A percentile compares a stretch with the other conserved stretches of the same genome.
Conservation (phyloP, 305 asterid genomes). For the Nicotiana rustica region DNA sequence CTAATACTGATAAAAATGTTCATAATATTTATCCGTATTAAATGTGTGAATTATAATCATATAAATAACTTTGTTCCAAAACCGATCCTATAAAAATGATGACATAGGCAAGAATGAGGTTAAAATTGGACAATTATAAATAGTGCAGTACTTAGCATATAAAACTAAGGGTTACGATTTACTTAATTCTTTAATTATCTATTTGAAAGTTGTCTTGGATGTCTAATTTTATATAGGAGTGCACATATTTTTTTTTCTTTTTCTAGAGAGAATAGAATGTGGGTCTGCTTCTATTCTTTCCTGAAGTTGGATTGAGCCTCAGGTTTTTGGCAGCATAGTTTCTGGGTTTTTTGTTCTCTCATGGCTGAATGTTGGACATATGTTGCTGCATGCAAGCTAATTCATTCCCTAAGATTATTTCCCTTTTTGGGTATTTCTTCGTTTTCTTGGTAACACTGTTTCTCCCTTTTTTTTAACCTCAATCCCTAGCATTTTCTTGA, state of each 20-base stretch:
- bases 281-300: conserved; percentile 35
- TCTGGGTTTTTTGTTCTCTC: conserved; percentile 30
- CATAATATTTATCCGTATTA: too few species aligned
- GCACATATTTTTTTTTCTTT: background rate
- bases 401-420: background rate
- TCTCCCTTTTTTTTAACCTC: background rate
- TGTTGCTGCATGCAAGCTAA: conserved; percentile 32
- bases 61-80: too few species aligned
- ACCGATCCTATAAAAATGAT: background rate
- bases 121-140: background rate
- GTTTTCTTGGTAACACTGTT: conserved; percentile 29
- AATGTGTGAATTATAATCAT: too few species aligned
- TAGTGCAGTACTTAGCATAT: conserved; percentile 3
- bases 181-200: background rate
- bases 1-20: too few species aligned
- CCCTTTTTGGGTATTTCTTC: background rate
- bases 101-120: background rate
- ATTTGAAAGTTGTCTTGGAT: conserved; percentile 31
- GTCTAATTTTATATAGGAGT: conserved; percentile 28
- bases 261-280: conserved; percentile 31
- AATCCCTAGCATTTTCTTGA: conserved; percentile 34
- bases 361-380: background rate
- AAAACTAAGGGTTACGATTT: conserved; percentile 10
- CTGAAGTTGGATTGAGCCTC: conserved; percentile 31
- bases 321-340: conserved; percentile 29